Base-by-base conservation (phyloP, 805 yeast genomes). In the Starmerella vitae region DNA sequence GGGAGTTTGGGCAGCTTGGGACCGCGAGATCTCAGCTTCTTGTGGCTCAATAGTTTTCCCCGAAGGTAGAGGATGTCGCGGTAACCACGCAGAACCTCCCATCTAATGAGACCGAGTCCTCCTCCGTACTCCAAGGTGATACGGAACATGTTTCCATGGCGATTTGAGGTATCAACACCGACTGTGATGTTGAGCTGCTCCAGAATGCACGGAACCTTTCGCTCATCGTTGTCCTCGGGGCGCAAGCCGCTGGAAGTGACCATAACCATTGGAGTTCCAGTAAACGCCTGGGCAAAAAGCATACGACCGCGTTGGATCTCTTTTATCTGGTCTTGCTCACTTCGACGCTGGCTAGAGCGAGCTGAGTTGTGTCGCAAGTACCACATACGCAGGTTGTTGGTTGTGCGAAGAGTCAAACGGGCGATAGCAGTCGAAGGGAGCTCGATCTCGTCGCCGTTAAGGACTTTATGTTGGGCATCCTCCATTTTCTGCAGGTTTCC, bases 101-200 rank as follows among this genome's bases (percentile, higher is more conserved):
- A 91, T 49, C 72, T 72, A 50, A 85, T 63, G 38, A 85, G 62
- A 40, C 76, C 72, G 5, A 74, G 71, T 2, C 94, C 94, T 24
- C 85, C 72, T 5, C 97, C 98, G 54, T 91, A 91, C 54, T 86
- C 94, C 33, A 91, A 63, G 35, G 78, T 81, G n/a, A 91, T 63
- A 43, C 71, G 65, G 49, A 71, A 79, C 38, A 48, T 33, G 27
- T 65, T 69, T 41, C 59, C 57, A 30, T 43, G 43, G 35, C 63
- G 64, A 58, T 58, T 37, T 50, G 64, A 41, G 46, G 74, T 76
- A 13, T 46, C 47, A 13, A 47, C 39, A 30, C 69, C 59, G 4
- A 91, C 66, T 31, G 70, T 67, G 30, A 85, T 65, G 5, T 83
- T 78, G 19, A 91, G 53, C 57, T 85, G 71, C 14, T 81, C 77